Base-by-base conservation (phyloP, 192 early-diverging fungal genomes). In the Dimargaris cristalligena region DNA sequence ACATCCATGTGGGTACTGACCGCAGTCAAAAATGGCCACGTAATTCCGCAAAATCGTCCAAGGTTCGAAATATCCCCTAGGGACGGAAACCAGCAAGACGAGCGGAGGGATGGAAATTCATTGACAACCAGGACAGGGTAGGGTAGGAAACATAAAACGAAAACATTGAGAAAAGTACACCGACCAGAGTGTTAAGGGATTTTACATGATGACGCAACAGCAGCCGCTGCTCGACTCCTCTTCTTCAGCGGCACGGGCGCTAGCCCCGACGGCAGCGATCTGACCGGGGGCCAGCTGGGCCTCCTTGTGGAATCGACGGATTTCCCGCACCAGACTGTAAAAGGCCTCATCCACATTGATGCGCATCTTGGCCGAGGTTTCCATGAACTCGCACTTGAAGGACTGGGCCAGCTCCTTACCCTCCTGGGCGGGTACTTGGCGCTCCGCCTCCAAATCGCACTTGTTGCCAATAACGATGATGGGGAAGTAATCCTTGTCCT, bases 391-490 rank as follows among this genome's bases (percentile, higher is more conserved):
- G 60, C 87, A 90, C 18, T 75, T 78, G 67, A 91, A 89, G 22
- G 68, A 66, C 61, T 73, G 73, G 22, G 91, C 87, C 20, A 90
- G 71, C n/a, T 87, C 89, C 45, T 74, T 63, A 41, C 90, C 93
- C 79, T 94, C 93, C 47, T 78, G 72, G 45, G 67, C 70, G 16
- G 82, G 76, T 18, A 97, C 92, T 61, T 92, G 87, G 60, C 92
- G 77, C 58, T 95, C 89, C 31, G 65, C 65, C 32, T 80, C 80
- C 56, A 85, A 70, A 75, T 97, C 92, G 60, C 88, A 88, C 71
- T 97, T 97, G 78, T 94, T 97, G 29, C 83, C 94, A 26, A 94
- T 85, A 13, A 97, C 73, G 48, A 97, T 82, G 69, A 92, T 82
- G n/a, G 87, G 85, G 70, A 87, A 86, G 63, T 79, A 77, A 62